Conservation (phyloP, 768 basidiomycete genomes). For the Pleurotus sapidus region DNA sequence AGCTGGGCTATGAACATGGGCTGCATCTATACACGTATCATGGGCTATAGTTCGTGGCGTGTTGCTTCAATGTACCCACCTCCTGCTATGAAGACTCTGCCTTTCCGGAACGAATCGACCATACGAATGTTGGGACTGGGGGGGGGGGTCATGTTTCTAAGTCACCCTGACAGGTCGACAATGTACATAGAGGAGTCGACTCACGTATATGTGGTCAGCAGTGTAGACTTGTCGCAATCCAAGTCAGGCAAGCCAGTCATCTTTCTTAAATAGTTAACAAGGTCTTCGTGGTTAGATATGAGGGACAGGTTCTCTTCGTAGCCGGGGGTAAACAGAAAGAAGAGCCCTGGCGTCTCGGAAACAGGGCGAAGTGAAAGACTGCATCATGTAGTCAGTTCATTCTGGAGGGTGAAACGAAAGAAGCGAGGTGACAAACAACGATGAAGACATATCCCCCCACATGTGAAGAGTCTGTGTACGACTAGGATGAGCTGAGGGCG, state of each 20-base stretch:
- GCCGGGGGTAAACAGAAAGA: no score
- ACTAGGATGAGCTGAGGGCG: not conserved
- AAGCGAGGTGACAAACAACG: not conserved
- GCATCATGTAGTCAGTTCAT: no score
- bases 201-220: slow-evolving; percentile 13
- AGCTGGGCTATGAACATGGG: slow-evolving; percentile 18
- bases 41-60: not conserved
- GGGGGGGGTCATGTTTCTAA: not conserved
- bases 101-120: slow-evolving; percentile 31
- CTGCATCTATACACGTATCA: slow-evolving; percentile 14
- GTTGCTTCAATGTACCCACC: slow-evolving; percentile 20
- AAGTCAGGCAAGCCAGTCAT: slow-evolving; percentile 14
- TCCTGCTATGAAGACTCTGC: slow-evolving; percentile 36
- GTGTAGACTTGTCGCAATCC: slow-evolving; percentile 13
- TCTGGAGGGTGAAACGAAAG: not conserved
- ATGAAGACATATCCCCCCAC: not conserved
- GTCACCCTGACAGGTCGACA: not conserved
- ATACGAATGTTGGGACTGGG: slow-evolving; percentile 38
- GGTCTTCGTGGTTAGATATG: slow-evolving; percentile 4
- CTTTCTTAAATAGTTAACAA: slow-evolving; percentile 1
- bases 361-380: no score
- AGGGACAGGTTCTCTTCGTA: no score
- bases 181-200: not conserved
- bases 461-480: not conserved
- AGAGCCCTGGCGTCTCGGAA: no score